Evolutionary conservation across 2,329 filamentous ascomycete species (phyloP).

Genomic region (Mariannaea elegans): DNA sequence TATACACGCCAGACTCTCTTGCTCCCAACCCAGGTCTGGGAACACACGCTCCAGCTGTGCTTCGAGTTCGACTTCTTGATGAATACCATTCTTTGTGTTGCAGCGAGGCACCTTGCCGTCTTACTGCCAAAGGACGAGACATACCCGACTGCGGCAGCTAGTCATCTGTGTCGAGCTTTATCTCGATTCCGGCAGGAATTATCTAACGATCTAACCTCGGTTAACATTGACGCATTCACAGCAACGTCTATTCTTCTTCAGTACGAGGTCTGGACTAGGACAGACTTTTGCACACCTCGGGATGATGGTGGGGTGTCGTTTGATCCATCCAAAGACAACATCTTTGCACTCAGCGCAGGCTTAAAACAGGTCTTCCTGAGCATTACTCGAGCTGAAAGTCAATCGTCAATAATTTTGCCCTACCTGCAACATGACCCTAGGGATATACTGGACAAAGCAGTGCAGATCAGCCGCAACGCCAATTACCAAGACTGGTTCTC

Average conservation of each 20-base stretch:
- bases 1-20: not conserved
- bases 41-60: not conserved
- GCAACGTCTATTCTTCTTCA: not conserved
- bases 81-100: constrained; percentile 2
- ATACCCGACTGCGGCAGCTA: not conserved
- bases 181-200: not conserved
- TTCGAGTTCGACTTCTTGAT: constrained; percentile 13
- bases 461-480: not conserved
- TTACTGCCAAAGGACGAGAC: not conserved
- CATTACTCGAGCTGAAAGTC: not conserved
- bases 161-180: not conserved
- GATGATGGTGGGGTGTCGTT: not conserved
- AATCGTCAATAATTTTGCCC: not conserved
- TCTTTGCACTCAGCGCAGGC: not conserved
- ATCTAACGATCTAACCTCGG: not conserved
- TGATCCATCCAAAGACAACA: not conserved
- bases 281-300: not conserved
- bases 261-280: constrained; percentile 2
- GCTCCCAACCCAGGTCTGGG: not conserved
- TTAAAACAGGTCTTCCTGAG: constrained; percentile 4
- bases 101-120: constrained; percentile 1
- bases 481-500: too few relatives aligned
- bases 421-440: not conserved
- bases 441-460: not conserved
- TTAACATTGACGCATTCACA: constrained; percentile 1